phyloP scores from a whole-genome alignment of 176 grass and related monocot species.

The Musa schizocarpa region DNA sequence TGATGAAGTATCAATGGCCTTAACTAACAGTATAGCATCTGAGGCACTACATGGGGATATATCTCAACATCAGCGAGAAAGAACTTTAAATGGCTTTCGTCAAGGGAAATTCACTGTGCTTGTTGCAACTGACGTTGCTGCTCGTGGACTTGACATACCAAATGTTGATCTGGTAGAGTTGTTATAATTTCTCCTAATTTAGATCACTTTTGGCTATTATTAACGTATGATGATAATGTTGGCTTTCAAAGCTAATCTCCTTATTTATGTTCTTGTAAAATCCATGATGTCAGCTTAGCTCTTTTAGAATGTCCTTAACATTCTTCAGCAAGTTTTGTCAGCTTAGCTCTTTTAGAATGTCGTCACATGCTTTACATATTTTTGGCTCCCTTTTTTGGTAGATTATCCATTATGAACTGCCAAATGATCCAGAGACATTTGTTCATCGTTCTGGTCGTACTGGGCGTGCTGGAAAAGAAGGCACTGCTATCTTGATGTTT shows the following conservation, averaged over 20 bases:
- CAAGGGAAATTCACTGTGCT: conserved; percentile 98
- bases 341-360: neutral
- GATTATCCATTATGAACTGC: conserved; percentile 97
- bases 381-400: conserved; percentile 28
- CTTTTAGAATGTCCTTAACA: neutral
- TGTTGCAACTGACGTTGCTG: conserved; percentile 95
- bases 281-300: neutral
- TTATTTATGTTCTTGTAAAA: neutral
- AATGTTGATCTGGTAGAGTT: conserved; percentile 92
- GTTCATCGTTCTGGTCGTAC: conserved; percentile 98
- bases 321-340: neutral
- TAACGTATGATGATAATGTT: neutral
- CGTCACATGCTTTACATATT: neutral
- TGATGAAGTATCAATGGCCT: conserved; percentile 75
- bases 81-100: conserved; percentile 88
- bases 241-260: neutral
- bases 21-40: conserved; percentile 85
- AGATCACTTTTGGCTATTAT: neutral
- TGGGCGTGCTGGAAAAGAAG: conserved; percentile 90
- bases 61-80: conserved; percentile 94
- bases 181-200: neutral
- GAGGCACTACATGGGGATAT: conserved; percentile 99
- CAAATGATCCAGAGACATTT: conserved; percentile 96
- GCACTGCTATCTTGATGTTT: conserved; percentile 92
- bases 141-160: conserved; percentile 95